These are phyloP conservation scores for Solanum etuberosum DNA, from an alignment of 257 asterid genomes.

Conservation along the genomic window DNA sequence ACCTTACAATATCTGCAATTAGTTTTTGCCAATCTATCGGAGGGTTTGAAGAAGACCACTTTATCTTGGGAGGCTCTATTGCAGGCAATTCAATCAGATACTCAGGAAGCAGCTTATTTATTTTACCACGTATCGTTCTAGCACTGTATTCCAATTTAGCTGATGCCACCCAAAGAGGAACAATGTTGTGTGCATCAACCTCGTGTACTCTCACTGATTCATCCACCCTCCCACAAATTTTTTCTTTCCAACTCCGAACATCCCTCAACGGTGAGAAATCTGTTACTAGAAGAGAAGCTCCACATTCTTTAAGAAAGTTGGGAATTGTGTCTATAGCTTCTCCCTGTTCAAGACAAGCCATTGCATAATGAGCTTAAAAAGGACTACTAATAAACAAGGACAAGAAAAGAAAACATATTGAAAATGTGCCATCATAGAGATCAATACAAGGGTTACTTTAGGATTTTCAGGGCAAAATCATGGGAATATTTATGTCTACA, in stretches of 20 bases:
- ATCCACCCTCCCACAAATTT: constrained; percentile 40
- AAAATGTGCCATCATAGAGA: not conserved
- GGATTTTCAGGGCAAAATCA: not conserved
- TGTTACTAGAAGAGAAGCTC: constrained; percentile 87
- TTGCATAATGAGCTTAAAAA: not conserved
- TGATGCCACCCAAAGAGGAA: constrained; percentile 92
- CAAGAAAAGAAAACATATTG: not conserved
- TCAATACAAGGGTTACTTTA: not conserved
- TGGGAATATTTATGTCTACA: not conserved
- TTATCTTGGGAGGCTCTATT: constrained; percentile 25
- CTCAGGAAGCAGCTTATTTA: constrained; percentile 69
- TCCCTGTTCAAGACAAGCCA: constrained; percentile 37
- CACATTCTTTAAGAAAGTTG: constrained; percentile 53
- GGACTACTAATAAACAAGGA: not conserved
- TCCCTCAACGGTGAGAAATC: constrained; percentile 94
- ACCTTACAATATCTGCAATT: constrained; percentile 62
- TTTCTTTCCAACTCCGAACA: constrained; percentile 69
- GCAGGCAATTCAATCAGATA: constrained; percentile 68
- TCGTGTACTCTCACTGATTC: constrained; percentile 66
- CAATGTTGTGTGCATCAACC: constrained; percentile 90
- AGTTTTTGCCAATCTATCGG: constrained; percentile 55
- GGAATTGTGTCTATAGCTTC: constrained; percentile 85
- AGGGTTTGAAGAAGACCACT: constrained; percentile 38
- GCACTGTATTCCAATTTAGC: constrained; percentile 82
- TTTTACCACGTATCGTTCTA: constrained; percentile 69